A percentile compares a stretch with the other conserved stretches of the same genome.
phyloP scores from a whole-genome alignment of 345 rosid species.

The Cardamine occulta region DNA sequence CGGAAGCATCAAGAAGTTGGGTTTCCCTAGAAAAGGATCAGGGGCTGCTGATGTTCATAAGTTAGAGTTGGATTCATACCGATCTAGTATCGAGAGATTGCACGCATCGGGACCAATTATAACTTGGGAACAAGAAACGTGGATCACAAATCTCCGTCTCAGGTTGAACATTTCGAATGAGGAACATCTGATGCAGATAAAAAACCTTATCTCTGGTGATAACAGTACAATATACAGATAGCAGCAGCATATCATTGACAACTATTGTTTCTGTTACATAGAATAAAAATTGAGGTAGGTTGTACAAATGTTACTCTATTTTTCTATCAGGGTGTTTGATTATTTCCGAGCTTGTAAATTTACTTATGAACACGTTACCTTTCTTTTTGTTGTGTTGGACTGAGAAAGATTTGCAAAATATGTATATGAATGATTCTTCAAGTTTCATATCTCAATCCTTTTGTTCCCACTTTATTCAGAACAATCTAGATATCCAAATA shows the following conservation, averaged over 20 bases:
- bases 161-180: constrained; percentile 78
- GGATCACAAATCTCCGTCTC: constrained; percentile 82
- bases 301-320: constrained; percentile 36
- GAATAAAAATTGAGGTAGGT: constrained; percentile 21
- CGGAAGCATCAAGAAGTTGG: constrained; percentile 10
- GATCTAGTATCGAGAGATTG: constrained; percentile 67
- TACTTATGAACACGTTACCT: neutral
- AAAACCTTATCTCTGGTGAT: constrained; percentile 68
- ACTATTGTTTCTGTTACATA: constrained; percentile 19
- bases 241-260: constrained; percentile 36
- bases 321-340: neutral
- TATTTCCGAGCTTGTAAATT: constrained; percentile 13
- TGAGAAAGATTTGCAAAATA: neutral
- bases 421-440: neutral
- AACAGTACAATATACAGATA: constrained; percentile 59
- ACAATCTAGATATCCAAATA: neutral
- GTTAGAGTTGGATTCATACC: constrained; percentile 73
- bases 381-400: neutral
- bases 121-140: constrained; percentile 87
- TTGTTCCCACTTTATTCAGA: neutral
- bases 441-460: neutral
- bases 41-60: constrained; percentile 61
- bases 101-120: constrained; percentile 74
- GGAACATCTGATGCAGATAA: constrained; percentile 79
- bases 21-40: constrained; percentile 28